A percentile compares a stretch with the other conserved stretches of the same genome.
phyloP scores from a whole-genome alignment of 2,329 filamentous ascomycete species.

The Botrytis porri region DNA sequence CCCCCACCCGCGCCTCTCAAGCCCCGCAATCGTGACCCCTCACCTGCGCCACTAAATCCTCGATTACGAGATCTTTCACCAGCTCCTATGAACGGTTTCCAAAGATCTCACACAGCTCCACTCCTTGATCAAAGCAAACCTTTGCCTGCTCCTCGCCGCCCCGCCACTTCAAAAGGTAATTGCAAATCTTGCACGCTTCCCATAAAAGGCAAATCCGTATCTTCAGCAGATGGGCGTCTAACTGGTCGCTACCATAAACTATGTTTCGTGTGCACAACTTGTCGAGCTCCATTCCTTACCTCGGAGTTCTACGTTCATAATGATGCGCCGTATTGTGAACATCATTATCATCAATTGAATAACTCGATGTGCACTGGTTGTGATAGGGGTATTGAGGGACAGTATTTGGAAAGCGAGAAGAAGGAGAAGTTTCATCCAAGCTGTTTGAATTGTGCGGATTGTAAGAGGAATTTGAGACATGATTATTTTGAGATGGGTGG shows the following conservation, averaged over 20 bases:
- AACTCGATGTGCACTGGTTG: constrained; percentile 80
- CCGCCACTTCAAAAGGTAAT: constrained; percentile 49
- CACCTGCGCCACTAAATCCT: constrained; percentile 1
- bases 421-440: constrained; percentile 78
- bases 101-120: constrained; percentile 22
- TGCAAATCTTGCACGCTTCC: constrained; percentile 78
- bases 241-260: constrained; percentile 93
- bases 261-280: constrained; percentile 90
- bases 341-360: constrained; percentile 90
- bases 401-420: constrained; percentile 80
- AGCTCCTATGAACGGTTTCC: constrained; percentile 17
- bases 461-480: constrained; percentile 67
- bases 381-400: constrained; percentile 83
- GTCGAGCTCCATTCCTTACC: constrained; percentile 75
- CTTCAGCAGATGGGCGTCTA: constrained; percentile 85
- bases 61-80: background rate
- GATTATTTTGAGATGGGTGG: constrained; percentile 91
- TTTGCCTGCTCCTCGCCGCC: constrained; percentile 23
- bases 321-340: constrained; percentile 85
- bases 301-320: constrained; percentile 89
- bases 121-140: constrained; percentile 13
- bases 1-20: constrained; percentile 15
- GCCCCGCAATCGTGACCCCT: background rate
- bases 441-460: constrained; percentile 84
- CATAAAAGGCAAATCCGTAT: constrained; percentile 89